Conservation (phyloP, 1,139 yeast genomes). For the Debaryomycetaceae sp. region DNA sequence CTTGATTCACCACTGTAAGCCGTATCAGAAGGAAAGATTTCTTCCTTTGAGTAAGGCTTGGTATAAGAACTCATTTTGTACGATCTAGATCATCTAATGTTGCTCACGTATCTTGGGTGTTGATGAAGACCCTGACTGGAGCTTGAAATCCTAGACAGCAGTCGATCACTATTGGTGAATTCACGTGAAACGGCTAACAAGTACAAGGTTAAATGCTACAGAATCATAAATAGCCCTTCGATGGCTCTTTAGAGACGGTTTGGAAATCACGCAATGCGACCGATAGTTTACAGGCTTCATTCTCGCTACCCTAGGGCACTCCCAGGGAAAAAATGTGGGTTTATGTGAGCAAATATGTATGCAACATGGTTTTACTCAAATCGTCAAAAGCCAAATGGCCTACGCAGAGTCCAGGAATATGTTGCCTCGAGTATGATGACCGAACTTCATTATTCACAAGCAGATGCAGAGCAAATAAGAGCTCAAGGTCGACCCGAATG, state of each 20-base stretch:
- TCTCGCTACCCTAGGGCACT: too few relatives aligned
- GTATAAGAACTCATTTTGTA: not conserved
- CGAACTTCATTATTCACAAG: conserved; percentile 46
- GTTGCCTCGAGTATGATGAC: conserved; percentile 56
- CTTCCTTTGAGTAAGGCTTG: not conserved
- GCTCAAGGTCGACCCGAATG: conserved; percentile 64
- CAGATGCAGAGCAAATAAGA: conserved; percentile 30
- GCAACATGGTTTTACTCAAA: conserved; percentile 93
- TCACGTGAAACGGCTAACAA: too few relatives aligned
- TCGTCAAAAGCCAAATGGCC: conserved; percentile 75
- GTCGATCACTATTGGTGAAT: too few relatives aligned
- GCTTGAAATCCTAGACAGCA: too few relatives aligned
- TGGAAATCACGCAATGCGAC: too few relatives aligned
- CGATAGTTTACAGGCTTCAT: too few relatives aligned
- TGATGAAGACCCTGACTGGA: too few relatives aligned
- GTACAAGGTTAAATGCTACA: too few relatives aligned
- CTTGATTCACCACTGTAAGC: not conserved
- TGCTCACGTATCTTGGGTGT: not conserved
- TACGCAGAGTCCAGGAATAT: conserved; percentile 93
- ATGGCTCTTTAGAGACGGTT: too few relatives aligned
- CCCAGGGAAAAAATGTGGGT: not conserved
- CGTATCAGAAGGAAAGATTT: not conserved
- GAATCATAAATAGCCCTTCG: too few relatives aligned
- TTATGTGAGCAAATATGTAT: conserved; percentile 38
- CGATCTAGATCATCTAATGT: not conserved